Base-by-base conservation (phyloP, 2,329 filamentous ascomycete genomes). In the Pseudogymnoascus sp. region DNA sequence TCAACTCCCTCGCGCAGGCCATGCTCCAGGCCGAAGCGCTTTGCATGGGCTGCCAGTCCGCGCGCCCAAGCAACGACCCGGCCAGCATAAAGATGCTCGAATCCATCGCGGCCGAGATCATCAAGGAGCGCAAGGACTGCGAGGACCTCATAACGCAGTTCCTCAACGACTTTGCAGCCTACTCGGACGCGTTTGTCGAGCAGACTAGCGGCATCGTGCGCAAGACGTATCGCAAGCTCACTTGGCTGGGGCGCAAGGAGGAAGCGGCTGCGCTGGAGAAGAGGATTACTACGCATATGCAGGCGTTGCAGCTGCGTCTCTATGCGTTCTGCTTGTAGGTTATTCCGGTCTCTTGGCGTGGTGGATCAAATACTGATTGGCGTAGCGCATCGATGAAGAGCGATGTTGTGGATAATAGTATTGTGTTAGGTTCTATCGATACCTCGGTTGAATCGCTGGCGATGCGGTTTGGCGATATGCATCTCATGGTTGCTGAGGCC, bases 251-350 rank as follows among this genome's bases (percentile, higher is more conserved):
- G 26, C 46, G 26, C 10, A 53, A 53, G 26, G 46, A 53, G 26
- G 46, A 53, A 31, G 46, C 46, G 8, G 46, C 46, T 31, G 46
- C 46, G 46, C 26, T 53, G n/a, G 46, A 53, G 8, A 33, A 5
- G 10, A 53, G 10, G 46, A 53, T 53, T 31, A 33, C 26, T 19
- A 53, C 46, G 46, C 46, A 53, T 53, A 53, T 53, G 46, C 46
- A 53, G 46, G 46, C 46, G 46, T 26, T 53, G 12, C 46, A 53
- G 26, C 26, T 53, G n/a, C 46, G 46, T 19, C 46, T 53, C 6
- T 53, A 53, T 31, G 46, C 46, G n/a, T 53, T 53, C 46, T 53
- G 46, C n/a, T 53, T 53, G 46, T 53, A 53, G 8, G 46, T 31
- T 53, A 19, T 33, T 31, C n/a, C n/a, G 8, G 10, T 53, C 8